phyloP scores from a whole-genome alignment of 495 filamentous ascomycete species.

The Hypoxylon lenormandii region DNA sequence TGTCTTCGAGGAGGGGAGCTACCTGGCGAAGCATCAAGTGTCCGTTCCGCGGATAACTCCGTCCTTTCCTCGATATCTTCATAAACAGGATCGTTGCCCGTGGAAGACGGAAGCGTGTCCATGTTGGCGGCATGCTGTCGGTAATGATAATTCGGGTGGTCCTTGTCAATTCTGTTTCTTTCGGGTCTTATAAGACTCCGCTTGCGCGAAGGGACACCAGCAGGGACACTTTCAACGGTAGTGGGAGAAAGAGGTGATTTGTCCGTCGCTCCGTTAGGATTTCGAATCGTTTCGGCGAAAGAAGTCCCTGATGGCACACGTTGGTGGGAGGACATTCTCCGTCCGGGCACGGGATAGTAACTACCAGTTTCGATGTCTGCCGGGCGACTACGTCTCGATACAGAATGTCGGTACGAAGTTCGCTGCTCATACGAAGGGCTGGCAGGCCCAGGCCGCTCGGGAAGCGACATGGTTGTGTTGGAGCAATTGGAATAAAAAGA shows the following conservation, averaged over 20 bases:
- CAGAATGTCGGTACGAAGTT: constrained; percentile 73
- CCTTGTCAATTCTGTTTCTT: constrained; percentile 78
- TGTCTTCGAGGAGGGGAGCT: constrained; percentile 54
- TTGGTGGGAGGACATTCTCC: constrained; percentile 55
- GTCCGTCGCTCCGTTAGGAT: constrained; percentile 63
- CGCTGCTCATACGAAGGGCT: constrained; percentile 71
- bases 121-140: constrained; percentile 90
- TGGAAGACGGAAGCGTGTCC: constrained; percentile 86
- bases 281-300: constrained; percentile 62
- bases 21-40: constrained; percentile 56
- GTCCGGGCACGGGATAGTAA: constrained; percentile 57
- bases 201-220: constrained; percentile 69
- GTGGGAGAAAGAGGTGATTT: constrained; percentile 62
- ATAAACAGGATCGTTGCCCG: constrained; percentile 86
- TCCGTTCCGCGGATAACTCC: constrained; percentile 63
- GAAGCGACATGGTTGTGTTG: constrained; percentile 71
- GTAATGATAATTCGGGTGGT: constrained; percentile 95
- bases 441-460: constrained; percentile 70
- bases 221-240: constrained; percentile 39
- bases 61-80: constrained; percentile 71
- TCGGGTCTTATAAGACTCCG: constrained; percentile 89
- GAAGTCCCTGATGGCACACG: constrained; percentile 64
- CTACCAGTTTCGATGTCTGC: constrained; percentile 74
- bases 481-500: constrained; percentile 42
- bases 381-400: constrained; percentile 70